phyloP scores from a whole-genome alignment of 768 basidiomycete species.

The Boletus pseudo-olivaceus region DNA sequence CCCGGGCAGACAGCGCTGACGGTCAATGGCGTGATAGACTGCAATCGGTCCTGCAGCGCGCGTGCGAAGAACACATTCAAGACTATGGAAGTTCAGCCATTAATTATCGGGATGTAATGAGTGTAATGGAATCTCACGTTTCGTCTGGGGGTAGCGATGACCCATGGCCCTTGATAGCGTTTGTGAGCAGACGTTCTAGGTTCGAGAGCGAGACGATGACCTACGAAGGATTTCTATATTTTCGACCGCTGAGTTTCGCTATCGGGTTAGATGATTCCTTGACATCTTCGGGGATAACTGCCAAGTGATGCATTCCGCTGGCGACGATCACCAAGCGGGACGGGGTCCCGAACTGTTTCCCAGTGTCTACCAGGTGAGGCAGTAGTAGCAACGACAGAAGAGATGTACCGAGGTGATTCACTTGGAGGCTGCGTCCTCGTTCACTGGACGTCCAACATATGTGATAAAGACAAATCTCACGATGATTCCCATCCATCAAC shows the following conservation, averaged over 20 bases:
- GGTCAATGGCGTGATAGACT: conserved; percentile 19
- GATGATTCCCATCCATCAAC: conserved; percentile 45
- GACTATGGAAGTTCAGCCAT: conserved; percentile 14
- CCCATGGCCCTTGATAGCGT: conserved; percentile 9
- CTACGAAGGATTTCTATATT: conserved; percentile 21
- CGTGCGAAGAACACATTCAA: conserved; percentile 31
- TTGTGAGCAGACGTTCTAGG: background rate
- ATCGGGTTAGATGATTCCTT: conserved; percentile 20
- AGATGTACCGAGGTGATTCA: conserved; percentile 33
- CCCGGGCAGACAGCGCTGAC: conserved; percentile 30
- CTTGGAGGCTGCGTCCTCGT: conserved; percentile 27
- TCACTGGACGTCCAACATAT: background rate
- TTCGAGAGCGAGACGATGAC: background rate
- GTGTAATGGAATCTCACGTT: conserved; percentile 18
- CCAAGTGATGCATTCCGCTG: conserved; percentile 27
- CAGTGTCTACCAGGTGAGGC: conserved; percentile 28
- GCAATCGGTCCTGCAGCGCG: conserved; percentile 22
- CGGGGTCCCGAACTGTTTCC: conserved; percentile 17
- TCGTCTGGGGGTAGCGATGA: conserved; percentile 23
- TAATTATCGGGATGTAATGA: background rate
- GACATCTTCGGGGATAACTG: conserved; percentile 18
- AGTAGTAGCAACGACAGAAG: conserved; percentile 34
- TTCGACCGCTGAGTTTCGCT: conserved; percentile 20
- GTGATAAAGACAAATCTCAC: conserved; percentile 10
- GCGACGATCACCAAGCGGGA: conserved; percentile 31